These are phyloP conservation scores for Apostasia shenzhenica DNA, from an alignment of 106 monocot species.

Conservation along the genomic window DNA sequence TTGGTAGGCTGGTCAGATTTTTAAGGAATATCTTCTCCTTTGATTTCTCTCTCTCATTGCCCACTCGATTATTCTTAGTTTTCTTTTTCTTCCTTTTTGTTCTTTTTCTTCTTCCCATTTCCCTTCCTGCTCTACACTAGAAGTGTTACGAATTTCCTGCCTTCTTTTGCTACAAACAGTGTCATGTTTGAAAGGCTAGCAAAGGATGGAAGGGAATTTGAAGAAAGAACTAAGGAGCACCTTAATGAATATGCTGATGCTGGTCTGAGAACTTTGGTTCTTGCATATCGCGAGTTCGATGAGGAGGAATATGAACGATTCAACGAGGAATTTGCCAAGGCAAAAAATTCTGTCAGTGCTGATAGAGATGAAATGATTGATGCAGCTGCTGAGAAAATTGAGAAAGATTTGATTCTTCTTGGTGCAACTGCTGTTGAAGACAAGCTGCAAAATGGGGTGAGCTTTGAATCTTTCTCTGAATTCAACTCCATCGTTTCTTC, in stretches of 20 bases:
- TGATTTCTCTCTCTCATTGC: too few species aligned
- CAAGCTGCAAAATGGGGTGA: conserved; percentile 91
- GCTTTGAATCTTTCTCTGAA: conserved; percentile 4
- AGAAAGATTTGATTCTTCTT: conserved; percentile 82
- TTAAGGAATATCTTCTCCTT: too few species aligned
- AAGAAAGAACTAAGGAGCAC: conserved; percentile 67
- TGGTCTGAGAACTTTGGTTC: conserved; percentile 89
- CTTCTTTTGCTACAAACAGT: conserved; percentile 24
- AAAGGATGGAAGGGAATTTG: conserved; percentile 49
- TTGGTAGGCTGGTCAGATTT: too few species aligned
- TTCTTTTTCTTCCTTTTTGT: background rate
- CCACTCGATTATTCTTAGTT: background rate
- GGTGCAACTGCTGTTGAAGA: conserved; percentile 98
- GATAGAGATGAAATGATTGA: conserved; percentile 91
- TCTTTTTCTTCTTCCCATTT: background rate
- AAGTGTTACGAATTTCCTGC: too few species aligned
- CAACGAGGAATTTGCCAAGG: conserved; percentile 50
- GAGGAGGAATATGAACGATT: conserved; percentile 61
- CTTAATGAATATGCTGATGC: conserved; percentile 87
- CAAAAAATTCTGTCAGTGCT: conserved; percentile 74
- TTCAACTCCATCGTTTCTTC: background rate
- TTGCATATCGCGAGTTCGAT: conserved; percentile 80
- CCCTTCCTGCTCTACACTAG: too few species aligned
- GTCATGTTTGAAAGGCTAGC: conserved; percentile 88
- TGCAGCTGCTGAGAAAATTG: conserved; percentile 62